A percentile compares a stretch with the other conserved stretches of the same genome.
Conservation (phyloP, 306 rosid genomes). For the Comarum palustre region DNA sequence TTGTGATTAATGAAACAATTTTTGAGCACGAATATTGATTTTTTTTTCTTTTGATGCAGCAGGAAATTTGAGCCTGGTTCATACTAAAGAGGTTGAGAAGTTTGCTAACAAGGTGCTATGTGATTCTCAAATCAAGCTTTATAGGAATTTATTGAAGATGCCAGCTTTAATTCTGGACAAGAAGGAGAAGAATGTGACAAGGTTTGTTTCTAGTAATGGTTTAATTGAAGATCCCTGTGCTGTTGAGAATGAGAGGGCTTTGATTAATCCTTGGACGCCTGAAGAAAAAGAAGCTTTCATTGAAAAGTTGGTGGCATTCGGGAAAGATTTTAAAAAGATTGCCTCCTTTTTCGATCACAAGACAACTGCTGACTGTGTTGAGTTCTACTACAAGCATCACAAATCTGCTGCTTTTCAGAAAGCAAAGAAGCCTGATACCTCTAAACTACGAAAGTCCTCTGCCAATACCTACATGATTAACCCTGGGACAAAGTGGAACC, state of each 20-base stretch:
- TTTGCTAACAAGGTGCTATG: slow-evolving; percentile 62
- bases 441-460: slow-evolving; percentile 56
- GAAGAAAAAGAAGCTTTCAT: slow-evolving; percentile 64
- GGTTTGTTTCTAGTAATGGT: slow-evolving; percentile 74
- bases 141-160: slow-evolving; percentile 70
- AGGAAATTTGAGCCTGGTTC: slow-evolving; percentile 56
- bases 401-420: slow-evolving; percentile 74
- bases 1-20: background rate
- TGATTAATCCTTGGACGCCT: slow-evolving; percentile 84
- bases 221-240: slow-evolving; percentile 84
- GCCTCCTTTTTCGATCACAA: slow-evolving; percentile 80
- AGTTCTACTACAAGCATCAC: slow-evolving; percentile 90
- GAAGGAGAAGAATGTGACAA: slow-evolving; percentile 55
- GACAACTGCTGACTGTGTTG: slow-evolving; percentile 93
- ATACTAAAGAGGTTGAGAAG: slow-evolving; percentile 50
- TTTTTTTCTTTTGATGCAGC: slow-evolving; percentile 31
- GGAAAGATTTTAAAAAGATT: slow-evolving; percentile 81
- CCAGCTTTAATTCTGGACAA: slow-evolving; percentile 80
- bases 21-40: background rate
- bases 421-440: slow-evolving; percentile 45
- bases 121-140: slow-evolving; percentile 52
- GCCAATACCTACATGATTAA: slow-evolving; percentile 47
- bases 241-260: slow-evolving; percentile 71
- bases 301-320: slow-evolving; percentile 56
- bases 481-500: slow-evolving; percentile 74